Base-by-base conservation (phyloP, 2,329 filamentous ascomycete species). In the Aspergillus sp. region DNA sequence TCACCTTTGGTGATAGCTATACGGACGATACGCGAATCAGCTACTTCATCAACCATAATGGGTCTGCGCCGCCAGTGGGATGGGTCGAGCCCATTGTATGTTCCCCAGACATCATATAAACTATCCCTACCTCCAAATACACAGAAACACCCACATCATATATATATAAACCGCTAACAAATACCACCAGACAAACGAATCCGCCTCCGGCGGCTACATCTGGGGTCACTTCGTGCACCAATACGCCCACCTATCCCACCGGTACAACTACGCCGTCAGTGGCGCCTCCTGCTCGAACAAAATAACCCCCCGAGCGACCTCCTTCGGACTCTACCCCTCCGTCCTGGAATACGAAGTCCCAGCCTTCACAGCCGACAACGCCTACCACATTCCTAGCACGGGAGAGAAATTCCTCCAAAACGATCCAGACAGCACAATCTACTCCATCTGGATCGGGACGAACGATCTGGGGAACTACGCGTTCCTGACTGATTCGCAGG, bases 401-500 rank as follows among this genome's bases (percentile, higher is more conserved):
- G 66, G 66, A 0, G 47, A 61, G 11, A 54, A 55, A 52, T 71
- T 77, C 68, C 73, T 84, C 59, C 70, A 73, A 36, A 77, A 78
- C 49, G 81, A 79, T 2, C 67, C 82, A 1, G 75, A 84, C 30
- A 86, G 87, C 63, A 91, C 89, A 0, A 86, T 91, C 2, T 93
- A 92, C 69, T 82, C 86, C 1, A 83, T 93, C 54, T 93, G 89
- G 89, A 92, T 93, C 67, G 90, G 90, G 3, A 92, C 90, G 23
- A 94, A 94, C 70, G 90, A 95, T 69, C 78, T 94, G 8, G 90
- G 90, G 21, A 81, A 80, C 59, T 75, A 81, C 54, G 88, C 83
- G 8, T 89, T 92, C 70, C 73, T 93, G 32, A 86, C 83, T 4
- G 88, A 91, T 70, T 81, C 80, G 23, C 87, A 91, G 70, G 74